phyloP scores from a whole-genome alignment of 176 grass and related monocot genomes.

The Aegilops umbellulata region DNA sequence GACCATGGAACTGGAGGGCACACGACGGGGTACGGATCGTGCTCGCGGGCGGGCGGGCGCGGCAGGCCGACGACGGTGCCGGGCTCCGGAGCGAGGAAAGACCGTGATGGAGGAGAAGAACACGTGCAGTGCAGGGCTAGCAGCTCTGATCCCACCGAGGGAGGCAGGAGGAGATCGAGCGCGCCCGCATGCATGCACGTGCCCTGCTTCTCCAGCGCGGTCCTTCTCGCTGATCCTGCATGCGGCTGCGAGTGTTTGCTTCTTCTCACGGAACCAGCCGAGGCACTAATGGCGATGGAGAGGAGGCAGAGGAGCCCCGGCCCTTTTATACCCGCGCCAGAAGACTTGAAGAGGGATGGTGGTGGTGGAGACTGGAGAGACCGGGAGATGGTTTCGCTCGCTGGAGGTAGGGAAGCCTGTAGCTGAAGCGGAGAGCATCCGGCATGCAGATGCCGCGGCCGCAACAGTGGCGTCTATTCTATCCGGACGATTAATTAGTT shows the following conservation, averaged over 20 bases:
- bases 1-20: background rate
- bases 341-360: background rate
- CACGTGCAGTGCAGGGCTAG: constrained; percentile 28
- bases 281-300: background rate
- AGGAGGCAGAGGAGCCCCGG: background rate
- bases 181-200: constrained; percentile 39
- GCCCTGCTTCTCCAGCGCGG: constrained; percentile 68
- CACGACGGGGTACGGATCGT: background rate
- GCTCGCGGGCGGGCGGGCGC: background rate
- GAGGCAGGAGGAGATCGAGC: background rate
- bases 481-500: background rate
- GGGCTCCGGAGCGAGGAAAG: constrained; percentile 25
- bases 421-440: background rate
- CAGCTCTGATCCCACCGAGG: background rate
- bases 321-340: background rate
- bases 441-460: background rate
- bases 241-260: too few relatives aligned
- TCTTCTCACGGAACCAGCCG: too few relatives aligned
- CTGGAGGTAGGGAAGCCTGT: background rate
- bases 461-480: background rate
- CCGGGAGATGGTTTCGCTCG: background rate
- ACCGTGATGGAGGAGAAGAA: constrained; percentile 59
- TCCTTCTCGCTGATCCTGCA: constrained; percentile 25
- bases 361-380: background rate
- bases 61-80: background rate